These are phyloP conservation scores for Bretschneidera sinensis DNA, from an alignment of 345 rosid genomes.

Conservation along the genomic window DNA sequence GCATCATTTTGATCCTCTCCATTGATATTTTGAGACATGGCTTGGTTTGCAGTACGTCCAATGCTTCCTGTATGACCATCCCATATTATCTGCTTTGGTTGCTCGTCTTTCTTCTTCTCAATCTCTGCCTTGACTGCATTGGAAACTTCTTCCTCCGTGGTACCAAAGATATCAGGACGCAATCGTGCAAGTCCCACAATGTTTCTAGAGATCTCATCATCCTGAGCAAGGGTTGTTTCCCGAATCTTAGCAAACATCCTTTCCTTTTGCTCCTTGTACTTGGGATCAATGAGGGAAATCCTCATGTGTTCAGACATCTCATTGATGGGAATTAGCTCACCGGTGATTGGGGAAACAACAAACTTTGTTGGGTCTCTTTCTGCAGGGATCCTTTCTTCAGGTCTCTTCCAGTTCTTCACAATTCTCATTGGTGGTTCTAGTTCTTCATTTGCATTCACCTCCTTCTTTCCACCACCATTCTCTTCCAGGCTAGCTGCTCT, in stretches of 20 bases:
- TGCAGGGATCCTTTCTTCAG: conserved; percentile 74
- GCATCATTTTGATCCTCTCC: conserved; percentile 59
- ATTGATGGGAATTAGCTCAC: conserved; percentile 77
- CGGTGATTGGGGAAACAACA: conserved; percentile 83
- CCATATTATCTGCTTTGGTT: conserved; percentile 90
- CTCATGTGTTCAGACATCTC: conserved; percentile 97
- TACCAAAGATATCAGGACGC: conserved; percentile 92
- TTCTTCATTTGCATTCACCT: conserved; percentile 38
- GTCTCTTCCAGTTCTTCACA: conserved; percentile 93
- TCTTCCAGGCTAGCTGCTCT: conserved; percentile 61
- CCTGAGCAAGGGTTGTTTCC: conserved; percentile 88
- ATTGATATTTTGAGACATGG: conserved; percentile 55
- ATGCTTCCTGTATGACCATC: conserved; percentile 93
- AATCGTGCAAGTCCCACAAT: conserved; percentile 81
- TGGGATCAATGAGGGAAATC: conserved; percentile 86
- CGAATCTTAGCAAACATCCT: conserved; percentile 93
- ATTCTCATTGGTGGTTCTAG: conserved; percentile 83
- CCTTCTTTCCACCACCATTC: conserved; percentile 36
- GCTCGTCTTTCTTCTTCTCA: conserved; percentile 91
- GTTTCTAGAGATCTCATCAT: conserved; percentile 86
- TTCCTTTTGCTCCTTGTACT: conserved; percentile 91
- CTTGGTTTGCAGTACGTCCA: conserved; percentile 89
- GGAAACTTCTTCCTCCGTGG: conserved; percentile 93
- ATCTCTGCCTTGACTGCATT: conserved; percentile 93
- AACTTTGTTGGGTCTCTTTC: conserved; percentile 79